Percentiles rank a stretch among this genome's conserved stretches.
These are phyloP conservation scores for Cyclostephanos tholiformis DNA, from an alignment of 108 stramenopile species.

Conservation along the genomic window DNA sequence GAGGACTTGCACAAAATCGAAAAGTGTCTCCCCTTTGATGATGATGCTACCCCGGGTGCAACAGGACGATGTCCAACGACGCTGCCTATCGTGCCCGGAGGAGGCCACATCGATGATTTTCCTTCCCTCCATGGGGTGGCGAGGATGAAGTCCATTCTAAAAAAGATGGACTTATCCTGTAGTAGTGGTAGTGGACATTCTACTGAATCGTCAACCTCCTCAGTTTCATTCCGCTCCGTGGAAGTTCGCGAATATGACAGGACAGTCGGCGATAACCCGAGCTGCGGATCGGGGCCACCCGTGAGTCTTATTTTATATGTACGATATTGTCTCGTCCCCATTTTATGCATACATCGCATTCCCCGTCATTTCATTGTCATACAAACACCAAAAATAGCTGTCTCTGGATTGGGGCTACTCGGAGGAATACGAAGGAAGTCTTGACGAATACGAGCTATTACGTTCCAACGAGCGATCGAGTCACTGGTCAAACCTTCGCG, in stretches of 20 bases:
- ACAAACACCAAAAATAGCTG: background rate
- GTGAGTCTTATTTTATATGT: background rate
- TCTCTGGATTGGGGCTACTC: conserved; percentile 43
- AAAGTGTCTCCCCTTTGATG: too few relatives aligned
- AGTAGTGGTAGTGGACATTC: background rate
- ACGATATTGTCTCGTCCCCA: too few relatives aligned
- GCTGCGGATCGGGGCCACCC: conserved; percentile 28
- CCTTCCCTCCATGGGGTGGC: too few relatives aligned
- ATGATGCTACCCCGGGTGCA: too few relatives aligned
- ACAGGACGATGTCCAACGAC: background rate
- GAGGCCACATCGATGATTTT: too few relatives aligned
- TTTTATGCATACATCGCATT: too few relatives aligned
- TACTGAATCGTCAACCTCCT: conserved; percentile 5
- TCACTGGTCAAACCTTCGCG: conserved; percentile 2
- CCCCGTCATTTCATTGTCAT: too few relatives aligned
- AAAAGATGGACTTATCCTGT: background rate
- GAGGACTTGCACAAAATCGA: too few relatives aligned
- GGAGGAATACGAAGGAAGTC: conserved; percentile 14
- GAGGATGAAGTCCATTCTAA: background rate
- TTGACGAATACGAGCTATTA: conserved; percentile 30
- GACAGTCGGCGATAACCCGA: conserved; percentile 43
- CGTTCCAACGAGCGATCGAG: conserved; percentile 12
- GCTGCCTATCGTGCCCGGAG: too few relatives aligned
- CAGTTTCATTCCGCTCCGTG: conserved; percentile 38
- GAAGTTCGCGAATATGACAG: conserved; percentile 45